These are phyloP conservation scores for Cryptococcus depauperatus DNA, from an alignment of 1,284 basidiomycete species.

Conservation along the genomic window DNA sequence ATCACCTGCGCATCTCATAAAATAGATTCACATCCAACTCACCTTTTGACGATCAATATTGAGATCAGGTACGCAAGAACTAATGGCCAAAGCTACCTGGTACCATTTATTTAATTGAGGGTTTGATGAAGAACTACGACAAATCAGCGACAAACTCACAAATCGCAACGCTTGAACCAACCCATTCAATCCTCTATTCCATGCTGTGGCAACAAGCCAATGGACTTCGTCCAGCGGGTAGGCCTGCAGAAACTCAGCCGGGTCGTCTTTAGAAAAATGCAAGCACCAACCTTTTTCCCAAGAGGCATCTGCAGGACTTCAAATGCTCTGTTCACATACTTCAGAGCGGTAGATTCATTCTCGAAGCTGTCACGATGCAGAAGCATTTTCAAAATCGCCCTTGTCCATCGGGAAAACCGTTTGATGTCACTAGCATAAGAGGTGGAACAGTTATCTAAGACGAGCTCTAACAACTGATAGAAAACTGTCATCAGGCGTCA, in stretches of 20 bases:
- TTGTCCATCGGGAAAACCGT: constrained; percentile 6
- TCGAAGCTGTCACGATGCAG: not conserved
- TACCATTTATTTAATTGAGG: constrained; percentile 1
- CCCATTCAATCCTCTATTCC: constrained; percentile 7
- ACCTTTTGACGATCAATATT: constrained; percentile 4
- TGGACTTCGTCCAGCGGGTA: constrained; percentile 8
- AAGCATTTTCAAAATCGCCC: constrained; percentile 1
- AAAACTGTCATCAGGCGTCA: not conserved
- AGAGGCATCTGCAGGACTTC: not conserved
- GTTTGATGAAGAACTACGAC: not conserved
- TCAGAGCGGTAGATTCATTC: not conserved
- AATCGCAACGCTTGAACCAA: not conserved
- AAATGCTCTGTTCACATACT: not conserved
- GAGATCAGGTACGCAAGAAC: not conserved
- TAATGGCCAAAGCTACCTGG: not conserved
- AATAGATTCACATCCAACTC: not conserved
- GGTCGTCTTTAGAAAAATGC: not conserved
- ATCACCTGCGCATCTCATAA: not conserved
- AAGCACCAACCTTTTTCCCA: constrained; percentile 1
- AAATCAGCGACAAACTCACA: not conserved
- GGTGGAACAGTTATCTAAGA: not conserved
- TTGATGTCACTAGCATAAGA: not conserved
- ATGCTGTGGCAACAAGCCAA: constrained; percentile 7
- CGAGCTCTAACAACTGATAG: not conserved
- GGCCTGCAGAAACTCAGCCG: not conserved